phyloP scores from a whole-genome alignment of 2,329 filamentous ascomycete genomes.

The Lachnellula hyalina region DNA sequence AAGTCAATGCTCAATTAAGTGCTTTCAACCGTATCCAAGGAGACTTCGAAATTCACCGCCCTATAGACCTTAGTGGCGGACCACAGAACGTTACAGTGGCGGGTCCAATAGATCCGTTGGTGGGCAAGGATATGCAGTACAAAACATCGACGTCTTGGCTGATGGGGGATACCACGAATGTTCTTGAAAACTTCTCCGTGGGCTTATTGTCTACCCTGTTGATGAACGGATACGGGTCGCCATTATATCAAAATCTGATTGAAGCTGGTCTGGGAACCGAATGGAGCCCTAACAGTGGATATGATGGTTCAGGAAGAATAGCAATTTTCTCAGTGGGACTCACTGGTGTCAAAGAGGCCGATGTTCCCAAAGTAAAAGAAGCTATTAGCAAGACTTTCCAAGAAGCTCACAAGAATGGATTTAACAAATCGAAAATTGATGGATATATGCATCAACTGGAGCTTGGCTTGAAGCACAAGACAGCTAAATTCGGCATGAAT shows the following conservation, averaged over 20 bases:
- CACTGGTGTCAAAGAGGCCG: slow-evolving; percentile 78
- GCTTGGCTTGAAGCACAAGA: slow-evolving; percentile 92
- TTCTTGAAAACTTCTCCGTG: slow-evolving; percentile 83
- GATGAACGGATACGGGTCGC: slow-evolving; percentile 92
- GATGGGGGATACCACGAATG: slow-evolving; percentile 73
- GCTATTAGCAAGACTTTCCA: slow-evolving; percentile 68
- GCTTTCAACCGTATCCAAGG: slow-evolving; percentile 65
- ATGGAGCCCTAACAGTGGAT: slow-evolving; percentile 91
- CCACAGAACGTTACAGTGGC: slow-evolving; percentile 65
- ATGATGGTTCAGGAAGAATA: slow-evolving; percentile 70
- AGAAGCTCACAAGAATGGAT: slow-evolving; percentile 68
- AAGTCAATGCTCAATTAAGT: slow-evolving; percentile 69
- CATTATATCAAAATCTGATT: slow-evolving; percentile 81
- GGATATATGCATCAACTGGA: slow-evolving; percentile 92
- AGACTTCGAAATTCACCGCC: slow-evolving; percentile 69
- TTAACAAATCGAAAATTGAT: slow-evolving; percentile 85
- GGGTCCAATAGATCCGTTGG: slow-evolving; percentile 82
- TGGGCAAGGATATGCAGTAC: slow-evolving; percentile 79
- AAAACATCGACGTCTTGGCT: slow-evolving; percentile 96
- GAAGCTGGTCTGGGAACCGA: slow-evolving; percentile 87
- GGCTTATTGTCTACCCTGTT: slow-evolving; percentile 77
- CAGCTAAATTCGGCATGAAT: slow-evolving; percentile 87
- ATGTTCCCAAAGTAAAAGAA: slow-evolving; percentile 71
- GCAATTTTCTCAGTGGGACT: slow-evolving; percentile 88
- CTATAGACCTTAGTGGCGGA: slow-evolving; percentile 63